A percentile compares a stretch with the other conserved stretches of the same genome.
phyloP scores from a whole-genome alignment of 768 basidiomycete species.

The Suillus sp. region DNA sequence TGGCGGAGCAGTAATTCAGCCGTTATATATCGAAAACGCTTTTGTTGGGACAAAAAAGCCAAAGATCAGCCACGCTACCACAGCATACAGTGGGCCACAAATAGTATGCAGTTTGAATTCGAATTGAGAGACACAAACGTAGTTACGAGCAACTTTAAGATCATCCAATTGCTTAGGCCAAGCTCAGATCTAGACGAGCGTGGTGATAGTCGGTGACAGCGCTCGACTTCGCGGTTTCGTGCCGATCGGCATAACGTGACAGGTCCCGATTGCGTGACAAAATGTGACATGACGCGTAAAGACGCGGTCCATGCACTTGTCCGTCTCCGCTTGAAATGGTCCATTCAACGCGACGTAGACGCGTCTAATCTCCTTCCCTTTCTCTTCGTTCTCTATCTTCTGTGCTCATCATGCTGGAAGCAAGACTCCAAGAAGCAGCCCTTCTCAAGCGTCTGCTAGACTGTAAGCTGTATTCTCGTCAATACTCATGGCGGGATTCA shows the following conservation, averaged over 20 bases:
- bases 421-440: slow-evolving; percentile 83
- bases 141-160: neutral
- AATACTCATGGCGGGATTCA: slow-evolving; percentile 15
- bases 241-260: slow-evolving; percentile 20
- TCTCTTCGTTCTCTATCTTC: slow-evolving; percentile 16
- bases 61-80: slow-evolving; percentile 1
- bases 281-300: slow-evolving; percentile 33
- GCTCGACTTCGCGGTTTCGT: neutral
- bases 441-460: slow-evolving; percentile 93
- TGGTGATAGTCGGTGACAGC: neutral
- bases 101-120: neutral
- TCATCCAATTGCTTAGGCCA: neutral
- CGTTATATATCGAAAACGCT: slow-evolving; percentile 6
- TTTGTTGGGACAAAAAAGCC: slow-evolving; percentile 13
- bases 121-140: slow-evolving; percentile 2
- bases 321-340: slow-evolving; percentile 37
- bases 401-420: slow-evolving; percentile 74
- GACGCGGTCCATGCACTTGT: slow-evolving; percentile 23
- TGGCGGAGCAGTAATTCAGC: slow-evolving; percentile 11
- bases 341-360: slow-evolving; percentile 31
- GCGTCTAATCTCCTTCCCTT: slow-evolving; percentile 28
- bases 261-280: slow-evolving; percentile 26
- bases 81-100: slow-evolving; percentile 13
- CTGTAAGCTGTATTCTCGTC: slow-evolving; percentile 50
- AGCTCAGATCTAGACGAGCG: neutral